phyloP scores from a whole-genome alignment of 1,284 basidiomycete species.

The Takashimella koratensis region DNA sequence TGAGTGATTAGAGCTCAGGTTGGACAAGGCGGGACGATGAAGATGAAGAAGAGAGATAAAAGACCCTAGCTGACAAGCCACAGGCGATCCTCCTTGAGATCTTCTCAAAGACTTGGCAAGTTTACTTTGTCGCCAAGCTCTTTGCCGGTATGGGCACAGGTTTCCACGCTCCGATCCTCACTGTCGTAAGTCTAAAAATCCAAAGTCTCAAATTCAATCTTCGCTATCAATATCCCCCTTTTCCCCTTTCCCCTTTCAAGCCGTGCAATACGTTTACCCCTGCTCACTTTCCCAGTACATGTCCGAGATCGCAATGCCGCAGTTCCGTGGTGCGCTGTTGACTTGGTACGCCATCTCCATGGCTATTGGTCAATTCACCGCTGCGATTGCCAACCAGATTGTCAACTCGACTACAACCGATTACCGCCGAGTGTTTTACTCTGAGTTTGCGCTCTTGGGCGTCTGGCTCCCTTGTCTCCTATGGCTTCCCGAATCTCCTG shows the following conservation, averaged over 20 bases:
- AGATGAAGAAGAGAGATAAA: not conserved
- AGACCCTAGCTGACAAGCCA: too few species aligned
- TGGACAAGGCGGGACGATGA: not conserved
- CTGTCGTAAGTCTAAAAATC: not conserved
- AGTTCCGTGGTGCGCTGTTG: slow-evolving; percentile 4
- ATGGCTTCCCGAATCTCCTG: slow-evolving; percentile 5
- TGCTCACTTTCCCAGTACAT: not conserved
- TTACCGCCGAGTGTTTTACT: slow-evolving; percentile 9
- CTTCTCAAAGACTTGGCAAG: slow-evolving; percentile 18
- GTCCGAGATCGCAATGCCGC: slow-evolving; percentile 6
- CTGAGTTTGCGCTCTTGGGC: slow-evolving; percentile 9
- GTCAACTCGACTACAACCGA: slow-evolving; percentile 5
- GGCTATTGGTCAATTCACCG: slow-evolving; percentile 3
- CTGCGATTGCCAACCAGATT: slow-evolving; percentile 5
- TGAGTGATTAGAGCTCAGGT: not conserved
- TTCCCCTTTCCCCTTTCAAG: too few species aligned
- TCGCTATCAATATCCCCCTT: too few species aligned
- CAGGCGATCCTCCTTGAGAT: slow-evolving; percentile 13
- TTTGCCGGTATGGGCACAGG: slow-evolving; percentile 22
- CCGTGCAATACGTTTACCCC: not conserved
- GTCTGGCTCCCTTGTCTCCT: slow-evolving; percentile 7
- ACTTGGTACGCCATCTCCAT: not conserved
- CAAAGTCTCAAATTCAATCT: too few species aligned
- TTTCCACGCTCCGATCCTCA: not conserved
- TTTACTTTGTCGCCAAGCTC: slow-evolving; percentile 30